phyloP scores from a whole-genome alignment of 495 filamentous ascomycete species.

The Aspergillus nanangensis region DNA sequence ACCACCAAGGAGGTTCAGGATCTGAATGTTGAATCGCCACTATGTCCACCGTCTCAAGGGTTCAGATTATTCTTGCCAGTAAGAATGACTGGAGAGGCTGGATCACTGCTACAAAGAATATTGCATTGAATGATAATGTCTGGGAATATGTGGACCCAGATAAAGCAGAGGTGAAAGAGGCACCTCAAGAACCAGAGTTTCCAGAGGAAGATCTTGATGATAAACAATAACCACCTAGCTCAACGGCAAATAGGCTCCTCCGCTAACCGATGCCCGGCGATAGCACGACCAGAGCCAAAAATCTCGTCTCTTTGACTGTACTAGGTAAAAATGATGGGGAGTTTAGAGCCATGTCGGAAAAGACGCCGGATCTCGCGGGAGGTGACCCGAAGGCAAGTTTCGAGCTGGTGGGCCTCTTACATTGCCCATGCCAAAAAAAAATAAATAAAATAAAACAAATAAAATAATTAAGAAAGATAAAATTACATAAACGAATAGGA shows the following conservation, averaged over 20 bases:
- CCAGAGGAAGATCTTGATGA: slow-evolving; percentile 7
- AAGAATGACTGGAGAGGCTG: too few species aligned
- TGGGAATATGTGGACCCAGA: too few species aligned
- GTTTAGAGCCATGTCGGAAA: neutral
- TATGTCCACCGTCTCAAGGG: too few species aligned
- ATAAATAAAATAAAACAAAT: neutral
- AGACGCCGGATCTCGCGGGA: neutral
- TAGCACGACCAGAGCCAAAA: neutral
- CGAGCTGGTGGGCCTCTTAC: neutral
- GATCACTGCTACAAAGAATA: too few species aligned
- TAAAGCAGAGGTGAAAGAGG: too few species aligned
- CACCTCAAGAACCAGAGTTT: too few species aligned
- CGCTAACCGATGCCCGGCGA: neutral
- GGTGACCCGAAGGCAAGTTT: neutral
- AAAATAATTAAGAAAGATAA: neutral
- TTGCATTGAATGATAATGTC: too few species aligned
- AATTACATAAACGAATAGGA: neutral
- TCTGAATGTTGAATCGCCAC: too few species aligned
- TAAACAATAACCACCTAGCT: neutral
- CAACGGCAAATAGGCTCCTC: neutral
- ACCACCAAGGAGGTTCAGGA: too few species aligned
- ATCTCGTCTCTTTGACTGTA: neutral
- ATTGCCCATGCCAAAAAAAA: neutral
- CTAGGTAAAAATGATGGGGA: neutral
- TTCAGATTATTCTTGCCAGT: too few species aligned